Base-by-base conservation (phyloP, 768 basidiomycete genomes). In the Termitomyces sp. region DNA sequence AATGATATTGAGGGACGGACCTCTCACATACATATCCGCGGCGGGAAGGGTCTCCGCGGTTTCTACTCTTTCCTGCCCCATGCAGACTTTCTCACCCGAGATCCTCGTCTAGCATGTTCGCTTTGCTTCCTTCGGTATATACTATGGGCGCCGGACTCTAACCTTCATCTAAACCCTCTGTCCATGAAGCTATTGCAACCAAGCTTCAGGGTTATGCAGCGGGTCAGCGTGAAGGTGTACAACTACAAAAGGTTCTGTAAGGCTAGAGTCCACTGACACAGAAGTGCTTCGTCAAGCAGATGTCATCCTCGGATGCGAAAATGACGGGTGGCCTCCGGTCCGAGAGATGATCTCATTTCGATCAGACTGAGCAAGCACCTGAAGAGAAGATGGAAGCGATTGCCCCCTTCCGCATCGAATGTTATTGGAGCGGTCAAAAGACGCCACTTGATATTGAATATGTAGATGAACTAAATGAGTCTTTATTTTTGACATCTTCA, bases 1-100 rank as follows among this genome's bases (percentile, higher is more conserved):
- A 70, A 72, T 72, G 73, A 75, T 73, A 66, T 68, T 69, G 66
- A 66, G 67, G 59, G 62, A 61, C 63, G 62, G 61, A 61, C 58
- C 61, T 63, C 28, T 56, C 62, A 52, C 57, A 65, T 69, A 61
- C 57, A 65, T 69, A 61, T 71, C 70, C 70, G 68, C 69, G 70
- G 70, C 38, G 64, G 50, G 28, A 26, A 50, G 41, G 52, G 44
- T 64, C 62, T 60, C 70, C 68, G 68, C 68, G 70, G 67, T 63
- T 62, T 61, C 66, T 62, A 47, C 47, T 47, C 58, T 44, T 23
- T 60, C 57, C 60, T 65, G 57, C 61, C 59, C 62, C 56, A 65
- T 65, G 54, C 26, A 58, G 54, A 44, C 47, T 52, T 50, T 54
- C 54, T 55, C 62, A 66, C 49, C 66, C 61, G 61, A 65, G 66